Percentiles rank a stretch among this genome's conserved stretches.
phyloP scores from a whole-genome alignment of 2,329 filamentous ascomycete genomes.

The Colletotrichum sp. region DNA sequence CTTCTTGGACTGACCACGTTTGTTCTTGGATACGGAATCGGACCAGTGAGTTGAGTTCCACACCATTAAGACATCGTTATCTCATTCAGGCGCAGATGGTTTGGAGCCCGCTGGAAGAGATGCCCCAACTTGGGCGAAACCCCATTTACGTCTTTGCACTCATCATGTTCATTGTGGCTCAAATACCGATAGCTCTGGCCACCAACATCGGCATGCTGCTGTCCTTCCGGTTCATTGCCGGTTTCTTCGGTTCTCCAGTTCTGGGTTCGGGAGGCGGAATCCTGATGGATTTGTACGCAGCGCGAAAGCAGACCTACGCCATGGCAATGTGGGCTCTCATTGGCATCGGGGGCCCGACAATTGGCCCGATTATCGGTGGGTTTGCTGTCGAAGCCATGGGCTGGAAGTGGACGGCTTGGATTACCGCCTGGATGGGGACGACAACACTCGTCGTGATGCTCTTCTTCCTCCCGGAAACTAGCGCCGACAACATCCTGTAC shows the following conservation, averaged over 20 bases:
- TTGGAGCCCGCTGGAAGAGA: conserved; percentile 23
- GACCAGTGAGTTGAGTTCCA: conserved; percentile 34
- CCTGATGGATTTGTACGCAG: not conserved
- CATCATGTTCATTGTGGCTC: conserved; percentile 15
- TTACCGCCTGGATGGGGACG: conserved; percentile 21
- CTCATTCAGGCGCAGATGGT: not conserved
- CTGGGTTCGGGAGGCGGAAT: conserved; percentile 1
- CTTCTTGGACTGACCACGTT: conserved; percentile 77
- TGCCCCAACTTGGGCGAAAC: conserved; percentile 23
- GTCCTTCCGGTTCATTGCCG: conserved; percentile 23
- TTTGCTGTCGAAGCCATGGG: conserved; percentile 14
- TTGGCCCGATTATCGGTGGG: conserved; percentile 16
- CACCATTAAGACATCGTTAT: not conserved
- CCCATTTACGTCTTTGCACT: conserved; percentile 21
- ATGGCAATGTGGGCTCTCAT: conserved; percentile 1
- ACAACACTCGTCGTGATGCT: conserved; percentile 21
- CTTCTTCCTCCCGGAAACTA: conserved; percentile 29
- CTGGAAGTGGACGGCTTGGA: conserved; percentile 28
- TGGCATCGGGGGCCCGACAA: conserved; percentile 5
- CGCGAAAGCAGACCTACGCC: conserved; percentile 10
- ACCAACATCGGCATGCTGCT: conserved; percentile 21
- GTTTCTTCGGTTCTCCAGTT: conserved; percentile 22
- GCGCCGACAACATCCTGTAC: conserved; percentile 25
- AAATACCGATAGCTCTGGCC: conserved; percentile 18
- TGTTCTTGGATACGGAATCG: conserved; percentile 81